Evolutionary conservation across 2,329 filamentous ascomycete species (phyloP), one percentile per base, ranked within the genome.

Genomic region (Fusarium pseudoanthophilum): DNA sequence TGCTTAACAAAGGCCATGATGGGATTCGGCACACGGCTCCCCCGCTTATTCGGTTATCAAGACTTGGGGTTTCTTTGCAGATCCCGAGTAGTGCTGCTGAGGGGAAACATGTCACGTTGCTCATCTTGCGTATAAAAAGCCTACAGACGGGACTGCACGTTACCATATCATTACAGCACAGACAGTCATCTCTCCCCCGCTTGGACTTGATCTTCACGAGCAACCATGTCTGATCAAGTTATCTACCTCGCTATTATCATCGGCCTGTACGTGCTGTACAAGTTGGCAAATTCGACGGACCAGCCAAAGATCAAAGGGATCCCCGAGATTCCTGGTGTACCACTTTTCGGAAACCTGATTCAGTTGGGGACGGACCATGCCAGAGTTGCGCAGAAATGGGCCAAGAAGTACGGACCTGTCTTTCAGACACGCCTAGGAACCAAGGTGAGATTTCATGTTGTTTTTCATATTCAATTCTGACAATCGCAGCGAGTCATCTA

Each of bases 351-450:
- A 10, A 92, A 90, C 69, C 82, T 92, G 8, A 76, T 91, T 3
- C 87, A 91, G 74, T 83, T 92, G 11, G 89, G 90, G 6, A 84
- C 85, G 5, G 83, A 87, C 60, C 87, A 92, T 82, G 86, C 90
- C 13, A 84, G 85, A 36, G 83, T 86, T 32, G 84, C 89, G 4
- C 85, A 84, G 21, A 83, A 84, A 78, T 90, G 90, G 87, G 89
- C 87, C 6, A 86, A 88, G 72, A 86, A 88, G 68, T 92, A 89
- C 60, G 90, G 90, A 1, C 87, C 88, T 4, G 90, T 92, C 18
- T 92, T 92, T 73, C 91, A 92, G 75, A 88, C 90, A 6, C 86
- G 89, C 55, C 83, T 95, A 75, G 93, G 92, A 3, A 94, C 92
- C 69, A 89, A 84, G 77, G 90, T 91, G 78, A 69, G 74, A 73